Evolutionary conservation across 2,329 filamentous ascomycete genomes (phyloP).

Genomic region (Hypoxylon rubiginosum): DNA sequence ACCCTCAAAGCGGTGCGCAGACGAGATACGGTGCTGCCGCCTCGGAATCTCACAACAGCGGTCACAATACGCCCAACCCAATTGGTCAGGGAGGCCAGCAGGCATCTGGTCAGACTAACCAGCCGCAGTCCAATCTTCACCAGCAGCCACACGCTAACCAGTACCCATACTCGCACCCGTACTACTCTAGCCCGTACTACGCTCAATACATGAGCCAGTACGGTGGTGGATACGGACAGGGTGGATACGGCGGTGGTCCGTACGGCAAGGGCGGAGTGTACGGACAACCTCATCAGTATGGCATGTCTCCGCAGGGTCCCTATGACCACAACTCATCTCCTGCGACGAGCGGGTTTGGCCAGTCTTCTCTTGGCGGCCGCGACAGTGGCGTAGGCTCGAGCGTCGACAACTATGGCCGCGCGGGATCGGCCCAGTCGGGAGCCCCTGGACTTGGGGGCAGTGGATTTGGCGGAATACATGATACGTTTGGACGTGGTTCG

Average conservation of each 20-base stretch:
- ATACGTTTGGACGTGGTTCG: conserved; percentile 67
- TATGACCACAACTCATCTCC: conserved; percentile 69
- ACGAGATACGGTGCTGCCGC: conserved; percentile 70
- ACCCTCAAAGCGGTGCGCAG: conserved; percentile 80
- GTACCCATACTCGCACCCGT: conserved; percentile 55
- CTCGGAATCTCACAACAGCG: conserved; percentile 84
- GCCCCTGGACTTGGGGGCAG: conserved; percentile 65
- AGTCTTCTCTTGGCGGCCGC: conserved; percentile 65
- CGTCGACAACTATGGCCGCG: conserved; percentile 67
- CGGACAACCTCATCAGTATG: conserved; percentile 67
- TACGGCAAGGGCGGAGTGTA: conserved; percentile 70
- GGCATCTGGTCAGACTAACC: conserved; percentile 51
- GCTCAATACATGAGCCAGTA: conserved; percentile 68
- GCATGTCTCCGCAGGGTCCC: conserved; percentile 67
- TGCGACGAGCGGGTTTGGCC: conserved; percentile 64
- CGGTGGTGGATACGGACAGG: conserved; percentile 66
- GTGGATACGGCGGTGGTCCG: conserved; percentile 62
- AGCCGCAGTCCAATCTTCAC: conserved; percentile 57
- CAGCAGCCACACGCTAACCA: conserved; percentile 50
- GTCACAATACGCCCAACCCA: conserved; percentile 91
- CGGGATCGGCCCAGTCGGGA: conserved; percentile 63
- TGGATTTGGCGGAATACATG: conserved; percentile 67
- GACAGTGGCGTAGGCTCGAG: conserved; percentile 65
- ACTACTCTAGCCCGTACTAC: conserved; percentile 74
- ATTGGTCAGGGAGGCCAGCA: conserved; percentile 68